Conservation (phyloP, 768 basidiomycete genomes). For the Boletus fagicola region DNA sequence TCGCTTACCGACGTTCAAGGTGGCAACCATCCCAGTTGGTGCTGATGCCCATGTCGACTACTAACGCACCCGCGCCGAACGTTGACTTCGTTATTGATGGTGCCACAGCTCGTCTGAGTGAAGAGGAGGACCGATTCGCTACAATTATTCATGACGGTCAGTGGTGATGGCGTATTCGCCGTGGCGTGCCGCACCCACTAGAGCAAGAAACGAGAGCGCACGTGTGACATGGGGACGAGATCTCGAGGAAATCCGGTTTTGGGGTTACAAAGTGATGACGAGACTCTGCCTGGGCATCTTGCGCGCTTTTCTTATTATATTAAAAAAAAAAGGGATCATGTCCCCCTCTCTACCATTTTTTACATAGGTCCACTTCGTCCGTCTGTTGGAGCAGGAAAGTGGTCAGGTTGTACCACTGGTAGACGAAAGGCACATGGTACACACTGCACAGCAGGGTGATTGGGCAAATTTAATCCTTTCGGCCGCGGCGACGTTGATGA, state of each 20-base stretch:
- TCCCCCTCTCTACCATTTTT: too few relatives aligned
- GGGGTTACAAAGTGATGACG: not conserved
- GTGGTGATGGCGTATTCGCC: not conserved
- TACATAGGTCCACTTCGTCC: not conserved
- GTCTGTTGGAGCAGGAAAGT: not conserved
- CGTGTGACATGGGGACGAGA: not conserved
- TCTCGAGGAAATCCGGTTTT: not conserved
- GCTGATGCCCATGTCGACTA: conserved; percentile 17
- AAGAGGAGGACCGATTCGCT: not conserved
- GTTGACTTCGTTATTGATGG: conserved; percentile 19
- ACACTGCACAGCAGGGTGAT: not conserved
- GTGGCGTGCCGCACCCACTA: not conserved
- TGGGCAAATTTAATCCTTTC: too few relatives aligned
- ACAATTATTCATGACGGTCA: not conserved
- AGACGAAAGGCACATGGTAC: not conserved
- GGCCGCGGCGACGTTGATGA: too few relatives aligned
- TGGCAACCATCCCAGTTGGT: conserved; percentile 21
- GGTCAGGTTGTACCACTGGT: not conserved
- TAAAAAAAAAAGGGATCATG: too few relatives aligned
- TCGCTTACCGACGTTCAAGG: conserved; percentile 19
- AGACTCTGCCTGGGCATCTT: not conserved
- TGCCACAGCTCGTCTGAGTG: conserved; percentile 25
- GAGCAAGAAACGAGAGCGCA: not conserved
- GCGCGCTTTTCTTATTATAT: not conserved
- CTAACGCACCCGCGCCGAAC: conserved; percentile 10